phyloP scores from a whole-genome alignment of 148 eudicot genomes.

The Persicaria maculosa region DNA sequence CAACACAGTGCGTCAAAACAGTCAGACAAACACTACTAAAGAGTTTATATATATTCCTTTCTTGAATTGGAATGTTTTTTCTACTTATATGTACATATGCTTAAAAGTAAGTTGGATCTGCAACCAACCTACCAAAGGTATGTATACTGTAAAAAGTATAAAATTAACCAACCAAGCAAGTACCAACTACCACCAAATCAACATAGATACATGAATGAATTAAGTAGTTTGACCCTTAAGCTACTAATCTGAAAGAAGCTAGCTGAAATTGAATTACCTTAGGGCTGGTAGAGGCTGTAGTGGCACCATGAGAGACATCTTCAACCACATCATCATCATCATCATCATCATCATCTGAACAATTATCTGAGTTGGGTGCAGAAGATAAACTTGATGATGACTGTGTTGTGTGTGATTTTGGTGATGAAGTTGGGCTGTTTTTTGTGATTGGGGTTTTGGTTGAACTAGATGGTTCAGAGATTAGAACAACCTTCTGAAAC shows the following conservation, averaged over 20 bases:
- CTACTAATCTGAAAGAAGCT: background rate
- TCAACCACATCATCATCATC: background rate
- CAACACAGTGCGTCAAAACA: too few species aligned
- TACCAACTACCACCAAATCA: too few species aligned
- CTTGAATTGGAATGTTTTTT: too few species aligned
- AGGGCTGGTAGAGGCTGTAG: background rate
- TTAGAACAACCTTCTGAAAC: conserved; percentile 34
- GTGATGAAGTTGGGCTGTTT: background rate
- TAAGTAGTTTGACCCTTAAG: too few species aligned
- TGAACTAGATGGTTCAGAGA: conserved; percentile 11
- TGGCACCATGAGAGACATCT: background rate
- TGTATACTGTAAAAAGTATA: too few species aligned
- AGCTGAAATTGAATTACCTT: background rate
- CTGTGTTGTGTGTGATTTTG: background rate
- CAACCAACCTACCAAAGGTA: background rate
- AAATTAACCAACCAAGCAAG: too few species aligned
- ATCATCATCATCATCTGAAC: background rate
- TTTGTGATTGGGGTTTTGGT: background rate
- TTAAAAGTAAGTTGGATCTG: background rate
- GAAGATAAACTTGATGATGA: background rate
- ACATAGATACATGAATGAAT: too few species aligned
- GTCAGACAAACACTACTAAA: too few species aligned
- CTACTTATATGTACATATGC: too few species aligned
- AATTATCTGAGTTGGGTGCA: background rate
- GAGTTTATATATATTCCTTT: too few species aligned